Percentiles rank a stretch among this genome's conserved stretches.
These are phyloP conservation scores for Dalbergia cochinchinensis DNA, from an alignment of 306 rosid species.

Conservation along the genomic window DNA sequence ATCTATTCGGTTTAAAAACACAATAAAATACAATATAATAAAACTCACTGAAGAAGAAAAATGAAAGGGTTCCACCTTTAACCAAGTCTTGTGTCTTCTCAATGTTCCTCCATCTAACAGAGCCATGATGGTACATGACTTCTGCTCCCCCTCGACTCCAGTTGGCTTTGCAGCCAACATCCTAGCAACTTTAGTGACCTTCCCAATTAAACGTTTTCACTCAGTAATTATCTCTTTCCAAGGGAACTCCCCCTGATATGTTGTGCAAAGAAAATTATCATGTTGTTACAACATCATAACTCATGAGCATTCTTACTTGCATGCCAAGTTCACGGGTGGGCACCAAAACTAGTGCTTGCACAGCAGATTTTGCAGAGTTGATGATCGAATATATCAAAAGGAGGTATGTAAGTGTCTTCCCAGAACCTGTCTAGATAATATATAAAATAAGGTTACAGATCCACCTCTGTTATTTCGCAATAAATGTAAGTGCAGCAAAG, in stretches of 20 bases:
- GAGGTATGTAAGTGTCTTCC: constrained; percentile 93
- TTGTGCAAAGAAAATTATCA: constrained; percentile 31
- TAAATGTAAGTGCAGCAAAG: neutral
- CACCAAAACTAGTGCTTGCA: constrained; percentile 88
- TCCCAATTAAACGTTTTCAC: constrained; percentile 23
- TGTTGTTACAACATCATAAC: constrained; percentile 17
- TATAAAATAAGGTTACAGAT: constrained; percentile 41
- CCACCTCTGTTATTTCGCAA: constrained; percentile 2
- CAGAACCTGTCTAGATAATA: constrained; percentile 93
- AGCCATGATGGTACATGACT: constrained; percentile 82
- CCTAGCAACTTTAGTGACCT: constrained; percentile 95
- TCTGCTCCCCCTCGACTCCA: constrained; percentile 69
- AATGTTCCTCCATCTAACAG: constrained; percentile 94
- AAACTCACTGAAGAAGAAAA: constrained; percentile 11
- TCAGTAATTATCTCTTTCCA: constrained; percentile 24
- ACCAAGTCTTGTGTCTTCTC: constrained; percentile 91
- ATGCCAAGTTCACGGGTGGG: constrained; percentile 98
- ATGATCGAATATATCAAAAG: constrained; percentile 73
- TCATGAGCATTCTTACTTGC: constrained; percentile 68
- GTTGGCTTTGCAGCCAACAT: constrained; percentile 71
- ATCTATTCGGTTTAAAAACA: constrained; percentile 7
- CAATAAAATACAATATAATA: constrained; percentile 29
- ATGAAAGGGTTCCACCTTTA: constrained; percentile 65
- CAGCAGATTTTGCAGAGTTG: constrained; percentile 62
- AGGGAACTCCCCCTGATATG: constrained; percentile 30